phyloP scores from a whole-genome alignment of 768 basidiomycete species.

The Albatrellus ellisii region DNA sequence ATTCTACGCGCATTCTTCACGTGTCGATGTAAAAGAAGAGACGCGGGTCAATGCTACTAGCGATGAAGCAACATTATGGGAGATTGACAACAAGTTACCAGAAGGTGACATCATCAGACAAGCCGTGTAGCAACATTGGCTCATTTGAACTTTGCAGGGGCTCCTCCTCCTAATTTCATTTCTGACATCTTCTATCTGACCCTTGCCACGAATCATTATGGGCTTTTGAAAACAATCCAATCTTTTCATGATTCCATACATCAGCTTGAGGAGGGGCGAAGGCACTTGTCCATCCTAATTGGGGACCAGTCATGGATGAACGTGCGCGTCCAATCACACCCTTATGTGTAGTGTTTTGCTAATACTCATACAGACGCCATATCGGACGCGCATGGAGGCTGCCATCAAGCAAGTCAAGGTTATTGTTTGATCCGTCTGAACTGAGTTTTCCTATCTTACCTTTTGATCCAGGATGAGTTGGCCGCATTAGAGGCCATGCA shows the following conservation, averaged over 20 bases:
- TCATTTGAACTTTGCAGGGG: conserved; percentile 20
- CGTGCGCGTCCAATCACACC: conserved; percentile 28
- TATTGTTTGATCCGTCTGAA: too few species aligned
- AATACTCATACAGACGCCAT: conserved; percentile 35
- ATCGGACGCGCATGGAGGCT: conserved; percentile 66
- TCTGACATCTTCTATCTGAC: conserved; percentile 90
- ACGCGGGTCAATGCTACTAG: conserved; percentile 90
- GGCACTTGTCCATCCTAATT: conserved; percentile 62
- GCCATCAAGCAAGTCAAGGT: conserved; percentile 73
- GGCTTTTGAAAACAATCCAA: conserved; percentile 70
- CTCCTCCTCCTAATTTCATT: conserved; percentile 78
- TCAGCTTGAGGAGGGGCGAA: conserved; percentile 62
- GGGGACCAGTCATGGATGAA: conserved; percentile 76
- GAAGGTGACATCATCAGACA: conserved; percentile 23
- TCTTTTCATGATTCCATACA: conserved; percentile 62
- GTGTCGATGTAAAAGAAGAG: conserved; percentile 75
- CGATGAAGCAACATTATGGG: conserved; percentile 74
- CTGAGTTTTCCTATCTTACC: too few species aligned
- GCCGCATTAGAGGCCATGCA: conserved; percentile 59
- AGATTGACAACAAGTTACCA: conserved; percentile 30
- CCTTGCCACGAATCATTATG: conserved; percentile 81
- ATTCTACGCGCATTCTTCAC: conserved; percentile 60
- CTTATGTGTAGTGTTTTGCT: background rate
- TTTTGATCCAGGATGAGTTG: conserved; percentile 42
- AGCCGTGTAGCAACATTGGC: background rate